Evolutionary conservation across 768 basidiomycete species (phyloP), one percentile per base, ranked within the genome.

Genomic region (Pleurotus tuoliensis): DNA sequence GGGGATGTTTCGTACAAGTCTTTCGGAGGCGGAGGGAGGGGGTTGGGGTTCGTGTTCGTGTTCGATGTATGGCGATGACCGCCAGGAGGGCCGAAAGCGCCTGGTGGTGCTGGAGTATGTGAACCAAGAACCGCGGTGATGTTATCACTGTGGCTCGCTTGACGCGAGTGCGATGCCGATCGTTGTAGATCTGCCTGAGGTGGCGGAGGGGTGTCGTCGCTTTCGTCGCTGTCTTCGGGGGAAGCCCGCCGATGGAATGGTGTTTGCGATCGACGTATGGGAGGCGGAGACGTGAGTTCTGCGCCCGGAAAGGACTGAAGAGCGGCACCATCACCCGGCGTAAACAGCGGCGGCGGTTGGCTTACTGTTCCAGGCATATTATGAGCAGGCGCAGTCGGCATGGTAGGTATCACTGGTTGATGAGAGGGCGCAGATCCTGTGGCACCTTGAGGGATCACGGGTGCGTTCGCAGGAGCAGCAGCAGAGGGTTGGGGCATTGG

Each of bases 11-110:
- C 75, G 66, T 84, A 87, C 6, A 90, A 55, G 63, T 89, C 82
- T 27, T 70, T 69, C 0, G 89, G 89, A 0, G 82, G 87, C 2
- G 65, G 57, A 0, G 89, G 89, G 7, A 90, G 80, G 4, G 87
- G 87, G 30, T 34, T 87, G 1, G 58, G 52, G 13, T 71, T 61
- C 11, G 67, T 63, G 64, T 91, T 87, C 1, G 58, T 52, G 13
- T 71, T 61, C 11, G 67, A 63, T 5, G 60, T 57, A 1, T 24
- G 59, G 6, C 63, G 66, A 20, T 62, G 59, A 9, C 47, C 45
- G 15, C 66, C 65, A 16, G 69, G 64, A 4, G 70, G 73, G 12
- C 71, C 71, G 58, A 62, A 73, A 0, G 64, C 69, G 15, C 61
- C 56, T 3, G 64, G 59, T 49, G 56, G 60, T 3, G 73, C 61